These are phyloP conservation scores for Globisporangium echinulatum DNA, from an alignment of 352 stramenopile species.

Conservation along the genomic window DNA sequence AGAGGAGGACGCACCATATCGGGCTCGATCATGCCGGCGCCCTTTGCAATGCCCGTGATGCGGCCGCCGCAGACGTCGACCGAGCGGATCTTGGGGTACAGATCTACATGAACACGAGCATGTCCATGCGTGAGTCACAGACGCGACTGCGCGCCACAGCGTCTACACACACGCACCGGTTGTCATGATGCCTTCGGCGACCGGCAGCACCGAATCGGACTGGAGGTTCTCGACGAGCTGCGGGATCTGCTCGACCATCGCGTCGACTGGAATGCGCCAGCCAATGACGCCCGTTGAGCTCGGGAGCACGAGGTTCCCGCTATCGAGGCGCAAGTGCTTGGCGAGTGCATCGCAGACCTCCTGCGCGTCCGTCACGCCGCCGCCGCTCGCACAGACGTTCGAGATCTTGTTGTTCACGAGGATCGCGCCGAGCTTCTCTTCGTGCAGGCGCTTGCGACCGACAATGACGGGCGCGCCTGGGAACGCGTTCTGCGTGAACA, in stretches of 20 bases:
- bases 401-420: slow-evolving; percentile 99
- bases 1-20: slow-evolving; percentile 88
- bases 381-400: slow-evolving; percentile 95
- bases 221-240: slow-evolving; percentile 87
- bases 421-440: slow-evolving; percentile 90
- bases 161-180: slow-evolving; percentile 49
- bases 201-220: slow-evolving; percentile 89
- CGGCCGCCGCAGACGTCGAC: slow-evolving; percentile 77
- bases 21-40: slow-evolving; percentile 98
- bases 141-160: too few relatives aligned
- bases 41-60: slow-evolving; percentile 97
- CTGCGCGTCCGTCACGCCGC: slow-evolving; percentile 89
- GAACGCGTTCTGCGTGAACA: slow-evolving; percentile 91
- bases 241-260: slow-evolving; percentile 78
- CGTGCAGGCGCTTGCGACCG: slow-evolving; percentile 86
- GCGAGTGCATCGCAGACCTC: slow-evolving; percentile 91
- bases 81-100: slow-evolving; percentile 89
- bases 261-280: slow-evolving; percentile 95
- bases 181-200: slow-evolving; percentile 96
- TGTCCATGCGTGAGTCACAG: too few relatives aligned
- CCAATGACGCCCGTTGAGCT: slow-evolving; percentile 97
- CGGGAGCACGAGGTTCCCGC: slow-evolving; percentile 87
- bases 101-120: slow-evolving; percentile 24
- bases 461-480: slow-evolving; percentile 87
- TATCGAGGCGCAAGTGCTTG: slow-evolving; percentile 80